These are phyloP conservation scores for Mucor piriformis DNA, from an alignment of 371 early-diverging fungal species.

Conservation along the genomic window DNA sequence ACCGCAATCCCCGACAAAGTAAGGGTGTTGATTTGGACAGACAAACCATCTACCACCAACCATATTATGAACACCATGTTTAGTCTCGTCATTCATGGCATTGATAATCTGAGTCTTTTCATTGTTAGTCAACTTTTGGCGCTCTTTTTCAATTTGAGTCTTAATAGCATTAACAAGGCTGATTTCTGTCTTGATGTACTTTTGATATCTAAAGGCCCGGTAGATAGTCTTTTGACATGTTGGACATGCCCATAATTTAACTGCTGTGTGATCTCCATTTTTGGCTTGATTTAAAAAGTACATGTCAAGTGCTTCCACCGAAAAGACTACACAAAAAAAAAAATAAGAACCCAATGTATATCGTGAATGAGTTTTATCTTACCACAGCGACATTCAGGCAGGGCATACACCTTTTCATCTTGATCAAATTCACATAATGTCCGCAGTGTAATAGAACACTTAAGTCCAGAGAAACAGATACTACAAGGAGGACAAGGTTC, in stretches of 20 bases:
- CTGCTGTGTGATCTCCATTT: constrained; percentile 47
- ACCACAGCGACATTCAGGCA: constrained; percentile 58
- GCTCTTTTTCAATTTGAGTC: constrained; percentile 26
- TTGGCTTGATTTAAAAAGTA: constrained; percentile 45
- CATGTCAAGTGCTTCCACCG: constrained; percentile 40
- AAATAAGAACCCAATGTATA: background rate
- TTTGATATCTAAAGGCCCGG: constrained; percentile 45
- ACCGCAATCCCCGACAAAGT: constrained; percentile 56
- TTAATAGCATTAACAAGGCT: constrained; percentile 49
- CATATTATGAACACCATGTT: constrained; percentile 30
- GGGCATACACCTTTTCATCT: constrained; percentile 35
- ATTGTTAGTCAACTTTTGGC: constrained; percentile 29
- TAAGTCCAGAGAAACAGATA: constrained; percentile 26
- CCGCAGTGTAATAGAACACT: constrained; percentile 43
- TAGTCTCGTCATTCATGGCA: constrained; percentile 52
- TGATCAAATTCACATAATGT: constrained; percentile 40
- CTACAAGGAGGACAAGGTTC: constrained; percentile 52
- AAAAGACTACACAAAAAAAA: constrained; percentile 33
- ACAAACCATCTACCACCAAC: constrained; percentile 60
- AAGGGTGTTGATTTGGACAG: constrained; percentile 53
- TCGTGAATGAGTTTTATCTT: constrained; percentile 8
- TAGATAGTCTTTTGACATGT: constrained; percentile 43
- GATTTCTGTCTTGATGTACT: constrained; percentile 48
- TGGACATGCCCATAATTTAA: constrained; percentile 56
- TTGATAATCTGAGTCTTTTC: constrained; percentile 41